A percentile compares a stretch with the other conserved stretches of the same genome.
These are phyloP conservation scores for Ophiostoma australiae DNA, from an alignment of 2,329 filamentous ascomycete genomes.

Conservation along the genomic window DNA sequence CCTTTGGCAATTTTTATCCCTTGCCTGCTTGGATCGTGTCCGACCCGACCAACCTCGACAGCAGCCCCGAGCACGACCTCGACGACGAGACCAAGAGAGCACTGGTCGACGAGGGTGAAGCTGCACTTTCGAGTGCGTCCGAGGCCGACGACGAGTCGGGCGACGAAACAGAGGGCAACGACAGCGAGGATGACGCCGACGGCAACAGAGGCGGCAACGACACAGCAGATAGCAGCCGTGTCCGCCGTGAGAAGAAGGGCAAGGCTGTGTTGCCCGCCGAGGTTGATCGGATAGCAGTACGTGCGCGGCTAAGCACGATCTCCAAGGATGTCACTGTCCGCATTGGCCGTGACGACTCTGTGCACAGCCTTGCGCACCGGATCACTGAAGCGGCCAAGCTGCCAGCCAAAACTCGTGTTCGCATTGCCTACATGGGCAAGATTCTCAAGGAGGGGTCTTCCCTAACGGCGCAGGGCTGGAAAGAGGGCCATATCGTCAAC, in stretches of 20 bases:
- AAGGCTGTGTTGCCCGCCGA: constrained; percentile 40
- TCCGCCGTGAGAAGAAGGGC: constrained; percentile 48
- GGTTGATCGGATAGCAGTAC: constrained; percentile 48
- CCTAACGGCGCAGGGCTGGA: constrained; percentile 68
- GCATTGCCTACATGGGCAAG: constrained; percentile 75
- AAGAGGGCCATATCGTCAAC: constrained; percentile 68
- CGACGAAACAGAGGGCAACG: constrained; percentile 23
- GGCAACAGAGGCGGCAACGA: not conserved
- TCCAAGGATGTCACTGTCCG: constrained; percentile 58
- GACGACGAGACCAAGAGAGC: constrained; percentile 31
- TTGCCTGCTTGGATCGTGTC: constrained; percentile 64
- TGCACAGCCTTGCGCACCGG: constrained; percentile 57
- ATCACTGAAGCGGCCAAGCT: constrained; percentile 62
- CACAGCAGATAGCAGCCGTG: not conserved
- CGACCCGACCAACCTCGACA: constrained; percentile 56
- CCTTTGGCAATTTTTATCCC: constrained; percentile 63
- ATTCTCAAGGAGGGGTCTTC: constrained; percentile 65
- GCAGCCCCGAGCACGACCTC: constrained; percentile 27
- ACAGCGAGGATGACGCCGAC: constrained; percentile 2
- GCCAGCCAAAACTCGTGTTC: constrained; percentile 53
- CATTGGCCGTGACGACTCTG: constrained; percentile 57
- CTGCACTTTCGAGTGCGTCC: not conserved
- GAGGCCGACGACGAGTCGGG: constrained; percentile 19
- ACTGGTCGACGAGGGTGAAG: constrained; percentile 20
- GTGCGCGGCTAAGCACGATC: constrained; percentile 61